These are phyloP conservation scores for Pleurotus djamor DNA, from an alignment of 768 basidiomycete genomes.

Conservation along the genomic window DNA sequence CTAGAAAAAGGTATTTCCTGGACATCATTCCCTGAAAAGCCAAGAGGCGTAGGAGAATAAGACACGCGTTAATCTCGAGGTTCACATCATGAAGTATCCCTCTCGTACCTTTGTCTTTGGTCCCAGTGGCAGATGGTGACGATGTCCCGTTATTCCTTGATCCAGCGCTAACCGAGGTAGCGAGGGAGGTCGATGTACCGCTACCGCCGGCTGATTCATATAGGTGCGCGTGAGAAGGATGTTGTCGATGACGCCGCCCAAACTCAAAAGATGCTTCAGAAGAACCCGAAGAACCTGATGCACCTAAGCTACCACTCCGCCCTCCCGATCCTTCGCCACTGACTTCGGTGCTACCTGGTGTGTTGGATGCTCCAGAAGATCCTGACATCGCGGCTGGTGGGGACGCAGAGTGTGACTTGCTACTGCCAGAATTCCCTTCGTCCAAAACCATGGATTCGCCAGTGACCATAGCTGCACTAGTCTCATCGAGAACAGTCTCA, in stretches of 20 bases:
- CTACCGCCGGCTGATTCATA: slow-evolving; percentile 3
- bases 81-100: slow-evolving; percentile 7
- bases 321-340: not conserved
- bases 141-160: slow-evolving; percentile 21
- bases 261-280: slow-evolving; percentile 8
- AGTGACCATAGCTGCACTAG: slow-evolving; percentile 8
- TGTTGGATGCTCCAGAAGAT: not conserved
- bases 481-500: slow-evolving; percentile 35
- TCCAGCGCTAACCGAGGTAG: slow-evolving; percentile 1
- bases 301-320: not conserved
- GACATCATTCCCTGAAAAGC: not conserved
- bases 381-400: not conserved
- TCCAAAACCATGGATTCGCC: not conserved
- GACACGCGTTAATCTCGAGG: slow-evolving; percentile 15
- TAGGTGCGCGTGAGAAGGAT: not conserved
- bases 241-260: slow-evolving; percentile 1
- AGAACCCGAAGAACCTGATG: slow-evolving; percentile 5
- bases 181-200: slow-evolving; percentile 3
- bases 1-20: not conserved
- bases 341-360: not conserved
- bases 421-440: not conserved
- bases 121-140: slow-evolving; percentile 16
- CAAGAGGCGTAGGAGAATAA: slow-evolving; percentile 9
- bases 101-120: not conserved
- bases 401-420: not conserved